Percentiles rank a stretch among this genome's conserved stretches.
These are phyloP conservation scores for Trichoderma afroharzianum DNA, from an alignment of 2,329 filamentous ascomycete genomes.

Conservation along the genomic window DNA sequence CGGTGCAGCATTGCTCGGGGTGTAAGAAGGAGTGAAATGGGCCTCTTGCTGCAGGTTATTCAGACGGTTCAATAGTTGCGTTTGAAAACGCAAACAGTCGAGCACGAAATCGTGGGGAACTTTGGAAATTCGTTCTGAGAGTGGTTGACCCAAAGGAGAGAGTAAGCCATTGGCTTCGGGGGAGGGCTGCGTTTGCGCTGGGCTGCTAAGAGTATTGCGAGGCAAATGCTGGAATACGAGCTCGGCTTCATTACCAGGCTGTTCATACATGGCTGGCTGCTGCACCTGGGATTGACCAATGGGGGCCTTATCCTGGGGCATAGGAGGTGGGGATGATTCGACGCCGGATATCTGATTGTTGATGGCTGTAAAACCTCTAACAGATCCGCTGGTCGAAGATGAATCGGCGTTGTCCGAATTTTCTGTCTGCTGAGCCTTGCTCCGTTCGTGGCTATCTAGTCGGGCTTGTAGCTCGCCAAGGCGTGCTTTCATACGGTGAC, in stretches of 20 bases:
- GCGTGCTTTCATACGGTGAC: conserved; percentile 32
- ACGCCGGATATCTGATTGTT: neutral
- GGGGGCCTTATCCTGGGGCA: conserved; percentile 11
- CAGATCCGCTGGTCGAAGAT: neutral
- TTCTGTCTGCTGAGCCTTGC: conserved; percentile 12
- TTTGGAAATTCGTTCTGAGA: conserved; percentile 15
- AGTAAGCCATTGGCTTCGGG: conserved; percentile 20
- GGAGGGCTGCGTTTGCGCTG: conserved; percentile 20
- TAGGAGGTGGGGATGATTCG: conserved; percentile 17
- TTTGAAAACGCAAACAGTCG: conserved; percentile 27
- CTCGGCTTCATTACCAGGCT: conserved; percentile 16
- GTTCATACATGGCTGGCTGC: conserved; percentile 19
- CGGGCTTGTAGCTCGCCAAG: conserved; percentile 31
- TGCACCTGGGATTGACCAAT: conserved; percentile 10
- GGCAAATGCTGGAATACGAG: conserved; percentile 17
- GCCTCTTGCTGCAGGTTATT: conserved; percentile 22
- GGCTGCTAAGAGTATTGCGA: conserved; percentile 21
- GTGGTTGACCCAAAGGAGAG: conserved; percentile 20
- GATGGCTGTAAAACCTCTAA: conserved; percentile 4
- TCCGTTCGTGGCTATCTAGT: conserved; percentile 28
- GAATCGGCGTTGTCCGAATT: neutral
- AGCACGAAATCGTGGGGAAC: conserved; percentile 24
- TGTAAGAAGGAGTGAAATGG: conserved; percentile 2
- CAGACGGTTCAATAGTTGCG: conserved; percentile 24
- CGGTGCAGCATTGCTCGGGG: neutral